These are phyloP conservation scores for Talaromyces liani DNA, from an alignment of 495 filamentous ascomycete genomes.

Conservation along the genomic window DNA sequence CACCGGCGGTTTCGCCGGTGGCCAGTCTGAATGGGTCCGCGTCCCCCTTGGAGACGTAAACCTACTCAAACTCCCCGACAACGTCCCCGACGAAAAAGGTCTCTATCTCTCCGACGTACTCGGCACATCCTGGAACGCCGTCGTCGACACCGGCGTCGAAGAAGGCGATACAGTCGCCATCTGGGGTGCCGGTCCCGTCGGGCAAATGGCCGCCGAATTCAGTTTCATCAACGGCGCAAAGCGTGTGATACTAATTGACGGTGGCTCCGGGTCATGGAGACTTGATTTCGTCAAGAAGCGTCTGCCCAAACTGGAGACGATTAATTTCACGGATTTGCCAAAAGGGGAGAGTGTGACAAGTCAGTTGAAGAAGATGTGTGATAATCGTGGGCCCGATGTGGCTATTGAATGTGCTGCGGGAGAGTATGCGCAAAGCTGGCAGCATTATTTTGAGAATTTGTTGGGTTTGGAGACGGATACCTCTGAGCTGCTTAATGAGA, in stretches of 20 bases:
- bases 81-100: slow-evolving; percentile 80
- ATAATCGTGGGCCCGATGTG: slow-evolving; percentile 61
- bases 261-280: slow-evolving; percentile 52
- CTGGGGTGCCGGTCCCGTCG: slow-evolving; percentile 73
- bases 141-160: slow-evolving; percentile 78
- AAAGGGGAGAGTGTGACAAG: slow-evolving; percentile 54
- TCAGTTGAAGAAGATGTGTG: slow-evolving; percentile 65
- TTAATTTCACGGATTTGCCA: slow-evolving; percentile 49
- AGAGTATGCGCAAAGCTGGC: slow-evolving; percentile 79
- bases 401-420: slow-evolving; percentile 79
- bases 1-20: slow-evolving; percentile 82
- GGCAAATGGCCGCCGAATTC: slow-evolving; percentile 73
- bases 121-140: slow-evolving; percentile 69
- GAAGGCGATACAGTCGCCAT: slow-evolving; percentile 74
- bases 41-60: slow-evolving; percentile 82
- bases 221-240: slow-evolving; percentile 62
- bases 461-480: slow-evolving; percentile 79
- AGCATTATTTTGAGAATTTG: slow-evolving; percentile 67
- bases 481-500: slow-evolving; percentile 81
- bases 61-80: slow-evolving; percentile 69
- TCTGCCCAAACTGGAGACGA: slow-evolving; percentile 52
- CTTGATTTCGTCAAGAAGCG: slow-evolving; percentile 59
- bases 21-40: slow-evolving; percentile 81
- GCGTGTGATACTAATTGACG: slow-evolving; percentile 76
- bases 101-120: slow-evolving; percentile 80